Conservation (phyloP, 1,284 basidiomycete genomes). For the Cutaneotrichosporon sp. region DNA sequence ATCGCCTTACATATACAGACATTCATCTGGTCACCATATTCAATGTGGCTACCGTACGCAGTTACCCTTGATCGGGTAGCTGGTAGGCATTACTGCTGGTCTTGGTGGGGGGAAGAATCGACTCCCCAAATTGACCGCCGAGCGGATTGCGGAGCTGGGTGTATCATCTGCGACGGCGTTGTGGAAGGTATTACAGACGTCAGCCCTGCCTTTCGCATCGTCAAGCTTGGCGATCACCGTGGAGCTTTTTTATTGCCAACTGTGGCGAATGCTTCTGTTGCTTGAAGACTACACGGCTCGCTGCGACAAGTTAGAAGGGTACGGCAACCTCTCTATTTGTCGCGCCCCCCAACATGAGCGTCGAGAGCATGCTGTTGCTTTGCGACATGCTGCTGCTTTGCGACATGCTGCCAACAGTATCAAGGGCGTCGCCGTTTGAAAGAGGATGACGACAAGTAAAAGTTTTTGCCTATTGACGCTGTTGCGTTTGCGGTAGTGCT, state of each 20-base stretch:
- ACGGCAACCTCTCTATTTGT: conserved; percentile 50
- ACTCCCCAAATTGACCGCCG: conserved; percentile 75
- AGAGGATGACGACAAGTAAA: conserved; percentile 27
- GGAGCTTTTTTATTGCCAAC: conserved; percentile 70
- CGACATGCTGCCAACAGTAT: conserved; percentile 30
- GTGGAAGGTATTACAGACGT: conserved; percentile 69
- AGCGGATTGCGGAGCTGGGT: conserved; percentile 39
- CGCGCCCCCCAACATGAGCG: conserved; percentile 31
- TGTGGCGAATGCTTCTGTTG: conserved; percentile 59
- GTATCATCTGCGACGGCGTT: conserved; percentile 67
- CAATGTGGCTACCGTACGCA: neutral
- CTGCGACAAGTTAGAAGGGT: conserved; percentile 56
- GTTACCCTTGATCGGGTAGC: neutral
- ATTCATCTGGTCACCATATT: neutral
- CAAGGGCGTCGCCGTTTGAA: conserved; percentile 42
- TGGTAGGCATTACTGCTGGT: neutral
- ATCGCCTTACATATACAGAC: neutral
- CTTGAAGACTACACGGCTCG: conserved; percentile 65
- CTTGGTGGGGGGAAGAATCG: conserved; percentile 45
- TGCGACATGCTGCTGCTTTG: conserved; percentile 50
- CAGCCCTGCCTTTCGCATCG: conserved; percentile 60
- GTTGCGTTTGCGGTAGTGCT: conserved; percentile 43
- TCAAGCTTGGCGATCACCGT: conserved; percentile 74
- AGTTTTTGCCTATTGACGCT: conserved; percentile 23
- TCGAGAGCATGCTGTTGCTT: conserved; percentile 47